Percentiles rank a stretch among this genome's conserved stretches.
These are phyloP conservation scores for Didymella glomerata DNA, from an alignment of 2,329 filamentous ascomycete species.

Conservation along the genomic window DNA sequence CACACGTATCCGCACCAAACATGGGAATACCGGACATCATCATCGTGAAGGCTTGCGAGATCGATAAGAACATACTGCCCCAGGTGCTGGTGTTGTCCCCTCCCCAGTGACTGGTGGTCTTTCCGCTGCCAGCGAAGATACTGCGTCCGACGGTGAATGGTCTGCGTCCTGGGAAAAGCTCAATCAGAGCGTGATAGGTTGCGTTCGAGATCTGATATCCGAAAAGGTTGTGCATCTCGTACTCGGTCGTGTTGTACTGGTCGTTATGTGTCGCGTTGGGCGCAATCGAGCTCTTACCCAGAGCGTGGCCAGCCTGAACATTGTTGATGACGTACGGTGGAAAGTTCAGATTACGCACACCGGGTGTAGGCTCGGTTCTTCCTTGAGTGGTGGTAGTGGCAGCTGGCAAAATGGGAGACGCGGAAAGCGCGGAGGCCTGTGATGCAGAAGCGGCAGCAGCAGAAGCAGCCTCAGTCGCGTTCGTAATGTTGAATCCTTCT, in stretches of 20 bases:
- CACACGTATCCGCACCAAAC: constrained; percentile 69
- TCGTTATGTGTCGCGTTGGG: constrained; percentile 79
- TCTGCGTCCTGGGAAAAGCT: constrained; percentile 61
- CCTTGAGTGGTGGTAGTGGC: constrained; percentile 55
- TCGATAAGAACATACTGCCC: constrained; percentile 75
- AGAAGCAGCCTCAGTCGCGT: constrained; percentile 68
- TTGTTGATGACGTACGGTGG: constrained; percentile 80
- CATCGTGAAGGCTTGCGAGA: constrained; percentile 77
- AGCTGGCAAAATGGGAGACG: constrained; percentile 33
- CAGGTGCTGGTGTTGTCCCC: constrained; percentile 72
- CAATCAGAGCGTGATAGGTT: constrained; percentile 68
- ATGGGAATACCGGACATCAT: constrained; percentile 76
- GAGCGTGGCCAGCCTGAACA: constrained; percentile 73
- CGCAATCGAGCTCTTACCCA: constrained; percentile 67
- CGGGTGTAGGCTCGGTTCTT: constrained; percentile 66
- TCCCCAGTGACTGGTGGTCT: constrained; percentile 64
- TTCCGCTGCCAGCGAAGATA: constrained; percentile 26
- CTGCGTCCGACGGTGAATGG: constrained; percentile 26
- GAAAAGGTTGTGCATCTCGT: constrained; percentile 80
- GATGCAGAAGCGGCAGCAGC: constrained; percentile 62
- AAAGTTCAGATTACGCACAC: constrained; percentile 70
- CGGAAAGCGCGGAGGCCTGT: constrained; percentile 56
- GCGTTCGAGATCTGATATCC: constrained; percentile 29
- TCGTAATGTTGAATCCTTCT: constrained; percentile 72
- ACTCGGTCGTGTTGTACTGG: constrained; percentile 65